Conservation (phyloP, 768 basidiomycete genomes). For the Trametes coccinea region DNA sequence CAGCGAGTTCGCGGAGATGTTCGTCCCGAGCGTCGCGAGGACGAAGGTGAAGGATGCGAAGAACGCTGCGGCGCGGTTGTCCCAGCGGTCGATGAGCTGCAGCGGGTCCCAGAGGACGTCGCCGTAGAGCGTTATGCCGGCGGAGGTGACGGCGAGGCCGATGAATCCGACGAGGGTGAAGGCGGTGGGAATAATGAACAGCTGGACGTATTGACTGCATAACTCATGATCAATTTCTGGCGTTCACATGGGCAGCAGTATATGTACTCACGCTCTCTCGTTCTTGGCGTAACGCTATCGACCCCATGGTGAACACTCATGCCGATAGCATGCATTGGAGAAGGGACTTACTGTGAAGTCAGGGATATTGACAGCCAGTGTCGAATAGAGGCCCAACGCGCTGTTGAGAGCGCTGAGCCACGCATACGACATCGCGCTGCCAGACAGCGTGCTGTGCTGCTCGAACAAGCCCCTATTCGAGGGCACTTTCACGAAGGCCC, state of each 20-base stretch:
- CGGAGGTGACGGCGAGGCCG: slow-evolving; percentile 80
- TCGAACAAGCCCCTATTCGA: slow-evolving; percentile 55
- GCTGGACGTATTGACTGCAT: slow-evolving; percentile 68
- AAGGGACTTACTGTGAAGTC: slow-evolving; percentile 61
- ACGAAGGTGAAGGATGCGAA: slow-evolving; percentile 77
- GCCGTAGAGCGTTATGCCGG: slow-evolving; percentile 73
- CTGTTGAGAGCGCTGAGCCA: slow-evolving; percentile 80
- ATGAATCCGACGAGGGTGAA: slow-evolving; percentile 79
- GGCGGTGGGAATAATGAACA: slow-evolving; percentile 71
- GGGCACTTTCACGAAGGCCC: slow-evolving; percentile 73
- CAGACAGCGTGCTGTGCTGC: slow-evolving; percentile 51
- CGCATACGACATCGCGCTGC: slow-evolving; percentile 65
- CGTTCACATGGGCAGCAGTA: not conserved
- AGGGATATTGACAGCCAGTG: slow-evolving; percentile 77
- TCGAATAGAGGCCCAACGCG: slow-evolving; percentile 72
- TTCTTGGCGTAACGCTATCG: slow-evolving; percentile 73
- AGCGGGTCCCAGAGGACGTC: slow-evolving; percentile 72
- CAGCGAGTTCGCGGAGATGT: slow-evolving; percentile 73
- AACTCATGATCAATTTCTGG: not conserved
- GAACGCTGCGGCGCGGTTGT: slow-evolving; percentile 84
- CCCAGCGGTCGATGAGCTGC: slow-evolving; percentile 74
- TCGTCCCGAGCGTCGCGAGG: slow-evolving; percentile 69
- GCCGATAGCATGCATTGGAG: no score
- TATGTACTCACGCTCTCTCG: slow-evolving; percentile 52
- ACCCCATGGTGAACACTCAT: no score